Evolutionary conservation across 78 protist genomes (phyloP).

Genomic region (Dictyostelium intermedium): DNA sequence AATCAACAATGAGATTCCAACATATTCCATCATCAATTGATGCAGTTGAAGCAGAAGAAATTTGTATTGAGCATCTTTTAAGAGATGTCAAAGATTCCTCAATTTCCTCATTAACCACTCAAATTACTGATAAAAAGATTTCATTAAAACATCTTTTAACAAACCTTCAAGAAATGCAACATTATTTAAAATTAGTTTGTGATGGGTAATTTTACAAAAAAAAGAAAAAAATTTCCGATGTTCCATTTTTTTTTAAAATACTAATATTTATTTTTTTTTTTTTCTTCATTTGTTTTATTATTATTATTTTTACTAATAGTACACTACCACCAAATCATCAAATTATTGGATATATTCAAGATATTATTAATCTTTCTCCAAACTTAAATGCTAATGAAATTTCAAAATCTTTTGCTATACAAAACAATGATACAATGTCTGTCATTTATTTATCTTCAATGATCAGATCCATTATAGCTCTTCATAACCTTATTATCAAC

Average conservation of each 20-base stretch:
- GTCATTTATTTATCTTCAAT: conserved; percentile 93
- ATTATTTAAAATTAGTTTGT: conserved; percentile 64
- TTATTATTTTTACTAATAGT: no score
- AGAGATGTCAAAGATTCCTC: conserved; percentile 95
- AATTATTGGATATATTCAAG: conserved; percentile 92
- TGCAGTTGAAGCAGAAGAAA: conserved; percentile 96
- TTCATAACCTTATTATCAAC: conserved; percentile 96
- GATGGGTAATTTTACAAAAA: conserved; percentile 15
- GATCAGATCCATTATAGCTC: conserved; percentile 95
- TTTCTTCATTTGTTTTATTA: no score
- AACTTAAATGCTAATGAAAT: conserved; percentile 78
- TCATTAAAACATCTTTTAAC: conserved; percentile 77
- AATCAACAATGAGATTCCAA: conserved; percentile 87
- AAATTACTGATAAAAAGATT: conserved; percentile 79
- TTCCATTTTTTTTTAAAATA: not conserved
- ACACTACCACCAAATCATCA: conserved; percentile 93
- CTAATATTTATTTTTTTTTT: not conserved
- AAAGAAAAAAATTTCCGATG: no score
- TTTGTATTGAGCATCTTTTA: conserved; percentile 99
- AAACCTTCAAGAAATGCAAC: conserved; percentile 59
- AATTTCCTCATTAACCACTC: conserved; percentile 87
- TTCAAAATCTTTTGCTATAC: conserved; percentile 81
- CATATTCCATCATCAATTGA: conserved; percentile 95
- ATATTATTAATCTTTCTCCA: conserved; percentile 96
- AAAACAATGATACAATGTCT: conserved; percentile 93